Conservation (phyloP, 371 early-diverging fungal species). For the Chytridiales sp. region DNA sequence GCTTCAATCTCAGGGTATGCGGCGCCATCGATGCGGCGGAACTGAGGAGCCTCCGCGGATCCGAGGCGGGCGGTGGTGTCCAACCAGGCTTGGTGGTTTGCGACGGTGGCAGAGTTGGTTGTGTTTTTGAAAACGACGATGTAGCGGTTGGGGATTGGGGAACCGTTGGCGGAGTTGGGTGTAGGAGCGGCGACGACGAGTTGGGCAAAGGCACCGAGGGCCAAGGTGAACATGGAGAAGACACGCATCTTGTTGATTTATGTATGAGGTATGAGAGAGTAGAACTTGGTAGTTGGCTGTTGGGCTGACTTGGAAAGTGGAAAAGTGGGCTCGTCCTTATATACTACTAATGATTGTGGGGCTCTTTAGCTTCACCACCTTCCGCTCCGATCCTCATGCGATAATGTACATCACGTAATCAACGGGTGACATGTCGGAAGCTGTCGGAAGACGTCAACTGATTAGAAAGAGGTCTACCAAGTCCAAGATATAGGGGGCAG, state of each 20-base stretch:
- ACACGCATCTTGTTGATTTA: background rate
- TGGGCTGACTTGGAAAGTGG: too few species aligned
- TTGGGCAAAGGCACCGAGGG: background rate
- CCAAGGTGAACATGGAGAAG: background rate
- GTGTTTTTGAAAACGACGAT: constrained; percentile 25
- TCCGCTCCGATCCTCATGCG: too few species aligned
- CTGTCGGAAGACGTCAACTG: too few species aligned
- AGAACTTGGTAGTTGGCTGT: too few species aligned
- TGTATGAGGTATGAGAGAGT: too few species aligned
- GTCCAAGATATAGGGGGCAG: too few species aligned
- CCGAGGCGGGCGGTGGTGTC: constrained; percentile 2
- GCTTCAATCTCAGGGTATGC: background rate
- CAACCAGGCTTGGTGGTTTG: constrained; percentile 21
- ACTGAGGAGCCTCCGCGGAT: background rate
- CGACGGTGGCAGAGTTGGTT: background rate
- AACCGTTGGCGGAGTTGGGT: background rate
- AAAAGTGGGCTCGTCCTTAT: too few species aligned
- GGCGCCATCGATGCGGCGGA: background rate
- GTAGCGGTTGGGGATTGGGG: constrained; percentile 14
- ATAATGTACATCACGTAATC: too few species aligned
- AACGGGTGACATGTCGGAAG: too few species aligned
- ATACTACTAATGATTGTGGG: too few species aligned
- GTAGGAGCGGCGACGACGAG: background rate
- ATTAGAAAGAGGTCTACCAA: too few species aligned
- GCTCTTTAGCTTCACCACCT: too few species aligned